A percentile compares a stretch with the other conserved stretches of the same genome.
phyloP scores from a whole-genome alignment of 2,329 filamentous ascomycete species.

The Coccinonectria pachysandricola region DNA sequence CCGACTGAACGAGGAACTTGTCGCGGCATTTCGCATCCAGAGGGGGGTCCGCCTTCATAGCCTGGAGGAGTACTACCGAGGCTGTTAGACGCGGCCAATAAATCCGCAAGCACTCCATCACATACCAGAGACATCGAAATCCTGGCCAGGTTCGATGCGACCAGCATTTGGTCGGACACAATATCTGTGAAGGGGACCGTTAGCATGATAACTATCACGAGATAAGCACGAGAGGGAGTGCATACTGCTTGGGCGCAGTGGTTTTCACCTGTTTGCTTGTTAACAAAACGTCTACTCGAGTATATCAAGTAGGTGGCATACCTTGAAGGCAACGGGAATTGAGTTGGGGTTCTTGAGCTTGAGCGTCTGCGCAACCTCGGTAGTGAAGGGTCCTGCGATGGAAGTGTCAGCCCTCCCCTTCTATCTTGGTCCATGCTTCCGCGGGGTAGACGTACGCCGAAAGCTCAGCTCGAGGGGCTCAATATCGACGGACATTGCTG shows the following conservation, averaged over 20 bases:
- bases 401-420: slow-evolving; percentile 11
- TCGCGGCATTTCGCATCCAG: slow-evolving; percentile 83
- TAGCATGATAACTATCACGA: no score
- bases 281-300: no score
- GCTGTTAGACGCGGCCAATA: slow-evolving; percentile 6
- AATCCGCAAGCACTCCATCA: slow-evolving; percentile 1
- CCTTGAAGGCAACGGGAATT: slow-evolving; percentile 60
- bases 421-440: slow-evolving; percentile 3
- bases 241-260: slow-evolving; percentile 93
- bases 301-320: no score
- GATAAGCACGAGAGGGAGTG: slow-evolving; percentile 10
- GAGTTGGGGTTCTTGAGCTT: slow-evolving; percentile 55
- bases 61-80: slow-evolving; percentile 74
- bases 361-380: slow-evolving; percentile 54
- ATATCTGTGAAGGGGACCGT: slow-evolving; percentile 70
- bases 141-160: slow-evolving; percentile 79
- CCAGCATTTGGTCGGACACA: slow-evolving; percentile 96
- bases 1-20: slow-evolving; percentile 95
- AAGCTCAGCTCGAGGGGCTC: slow-evolving; percentile 88
- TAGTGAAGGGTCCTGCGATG: slow-evolving; percentile 51
- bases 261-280: slow-evolving; percentile 99
- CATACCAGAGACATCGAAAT: slow-evolving; percentile 88
- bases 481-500: slow-evolving; percentile 87
- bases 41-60: slow-evolving; percentile 92
- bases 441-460: slow-evolving; percentile 55